Conservation (phyloP, 495 filamentous ascomycete genomes). For the Daldinia childiae region DNA sequence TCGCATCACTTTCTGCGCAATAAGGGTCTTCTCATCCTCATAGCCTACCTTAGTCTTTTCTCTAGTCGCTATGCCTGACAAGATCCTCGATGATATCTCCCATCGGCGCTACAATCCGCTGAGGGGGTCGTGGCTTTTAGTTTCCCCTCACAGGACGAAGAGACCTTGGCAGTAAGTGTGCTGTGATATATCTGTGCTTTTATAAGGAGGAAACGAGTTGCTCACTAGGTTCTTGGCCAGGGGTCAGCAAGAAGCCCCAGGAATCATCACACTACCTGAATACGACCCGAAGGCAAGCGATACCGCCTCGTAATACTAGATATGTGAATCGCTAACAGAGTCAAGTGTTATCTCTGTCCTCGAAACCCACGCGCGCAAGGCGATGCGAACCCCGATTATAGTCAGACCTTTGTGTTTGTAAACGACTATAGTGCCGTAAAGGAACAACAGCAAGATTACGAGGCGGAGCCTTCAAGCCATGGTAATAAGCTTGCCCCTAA, state of each 20-base stretch:
- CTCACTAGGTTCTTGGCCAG: slow-evolving; percentile 55
- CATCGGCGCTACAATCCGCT: slow-evolving; percentile 95
- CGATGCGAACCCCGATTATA: slow-evolving; percentile 86
- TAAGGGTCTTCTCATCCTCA: background rate
- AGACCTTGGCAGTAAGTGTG: slow-evolving; percentile 93
- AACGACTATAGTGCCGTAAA: slow-evolving; percentile 99
- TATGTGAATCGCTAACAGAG: slow-evolving; percentile 17
- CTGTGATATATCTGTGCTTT: slow-evolving; percentile 3
- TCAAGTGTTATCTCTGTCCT: slow-evolving; percentile 92
- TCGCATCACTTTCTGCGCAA: background rate
- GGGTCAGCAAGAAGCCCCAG: slow-evolving; percentile 88
- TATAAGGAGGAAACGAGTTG: background rate
- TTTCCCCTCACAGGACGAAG: slow-evolving; percentile 95
- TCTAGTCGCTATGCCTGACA: slow-evolving; percentile 57
- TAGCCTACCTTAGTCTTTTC: background rate
- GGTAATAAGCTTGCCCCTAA: slow-evolving; percentile 32
- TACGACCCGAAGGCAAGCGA: slow-evolving; percentile 76
- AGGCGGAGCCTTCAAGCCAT: slow-evolving; percentile 45
- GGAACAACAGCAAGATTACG: slow-evolving; percentile 77
- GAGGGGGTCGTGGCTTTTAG: slow-evolving; percentile 87
- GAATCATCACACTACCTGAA: slow-evolving; percentile 76
- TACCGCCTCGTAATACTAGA: background rate
- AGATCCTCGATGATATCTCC: slow-evolving; percentile 94
- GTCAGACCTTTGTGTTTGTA: slow-evolving; percentile 90
- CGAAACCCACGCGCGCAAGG: slow-evolving; percentile 92